Evolutionary conservation across 2,329 filamentous ascomycete species (phyloP), one percentile per base, ranked within the genome.

Genomic region (Nectriaceae sp.): DNA sequence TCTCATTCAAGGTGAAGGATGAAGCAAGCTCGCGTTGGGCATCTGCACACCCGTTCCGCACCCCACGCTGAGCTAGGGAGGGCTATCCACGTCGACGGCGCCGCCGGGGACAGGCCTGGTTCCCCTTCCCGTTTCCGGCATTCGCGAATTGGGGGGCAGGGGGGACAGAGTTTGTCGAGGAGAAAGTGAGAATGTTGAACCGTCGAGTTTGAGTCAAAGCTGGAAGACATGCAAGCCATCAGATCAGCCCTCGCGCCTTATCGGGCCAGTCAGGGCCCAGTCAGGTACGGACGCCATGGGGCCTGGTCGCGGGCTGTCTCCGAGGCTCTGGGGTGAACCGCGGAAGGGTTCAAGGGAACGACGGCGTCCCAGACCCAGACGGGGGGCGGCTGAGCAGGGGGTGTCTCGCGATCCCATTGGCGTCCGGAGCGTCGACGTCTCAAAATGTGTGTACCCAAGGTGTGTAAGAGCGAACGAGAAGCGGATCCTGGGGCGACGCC

Each of bases 1-100:
- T n/a, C n/a, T n/a, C n/a, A n/a, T n/a, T n/a, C n/a, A n/a, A n/a
- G n/a, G n/a, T n/a, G n/a, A n/a, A n/a, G n/a, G n/a, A n/a, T n/a
- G n/a, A n/a, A n/a, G n/a, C n/a, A n/a, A n/a, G n/a, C n/a, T n/a
- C n/a, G n/a, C n/a, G n/a, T n/a, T n/a, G n/a, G n/a, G n/a, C n/a
- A n/a, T 18, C 16, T 21, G 37, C 20, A 6, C 20, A 21, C 16
- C 18, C 37, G 20, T n/a, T 36, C 33, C 18, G 16, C 37, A 39
- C 37, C 37, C 37, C 37, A 39, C 37, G 37, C 20, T 18, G 20
- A 39, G 37, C 19, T 39, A 21, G 21, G 21, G 33, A 31, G 33
- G 10, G n/a, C 5, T 21, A 39, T 39, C 37, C 37, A 39, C 33
- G 33, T 39, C 37, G 18, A 39, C 37, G 37, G 37, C 37, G 37